Evolutionary conservation across 345 rosid genomes (phyloP).

Genomic region (Populus pruinosa): DNA sequence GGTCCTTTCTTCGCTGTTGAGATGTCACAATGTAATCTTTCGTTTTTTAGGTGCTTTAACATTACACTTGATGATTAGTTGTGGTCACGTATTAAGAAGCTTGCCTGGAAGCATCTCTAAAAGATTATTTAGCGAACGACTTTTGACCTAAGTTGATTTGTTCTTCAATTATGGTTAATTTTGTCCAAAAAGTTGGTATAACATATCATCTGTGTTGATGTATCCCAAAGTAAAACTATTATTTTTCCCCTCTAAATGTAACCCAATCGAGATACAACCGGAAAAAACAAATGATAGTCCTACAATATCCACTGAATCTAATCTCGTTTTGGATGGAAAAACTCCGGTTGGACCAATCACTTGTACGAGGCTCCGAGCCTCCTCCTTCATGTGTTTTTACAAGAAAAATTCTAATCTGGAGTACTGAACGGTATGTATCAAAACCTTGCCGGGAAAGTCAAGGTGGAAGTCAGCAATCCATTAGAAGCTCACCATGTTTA

Average conservation of each 20-base stretch:
- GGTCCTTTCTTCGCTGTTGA: constrained; percentile 1
- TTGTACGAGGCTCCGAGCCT: not conserved
- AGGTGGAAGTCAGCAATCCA: not conserved
- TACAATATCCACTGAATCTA: not conserved
- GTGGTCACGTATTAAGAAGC: not conserved
- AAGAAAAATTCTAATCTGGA: not conserved
- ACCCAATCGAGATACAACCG: too few species aligned
- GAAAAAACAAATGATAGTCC: too few species aligned
- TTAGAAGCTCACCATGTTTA: not conserved
- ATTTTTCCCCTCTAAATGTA: too few species aligned
- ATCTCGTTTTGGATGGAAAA: not conserved
- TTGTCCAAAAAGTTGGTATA: too few species aligned
- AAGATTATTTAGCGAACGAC: not conserved
- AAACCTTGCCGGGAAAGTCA: not conserved
- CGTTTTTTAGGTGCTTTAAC: not conserved
- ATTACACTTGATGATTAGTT: not conserved
- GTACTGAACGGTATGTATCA: not conserved
- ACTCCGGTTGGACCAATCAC: not conserved
- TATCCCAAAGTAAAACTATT: too few species aligned
- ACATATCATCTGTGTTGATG: too few species aligned
- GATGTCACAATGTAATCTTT: not conserved
- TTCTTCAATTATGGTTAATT: too few species aligned
- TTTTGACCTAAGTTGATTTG: not conserved
- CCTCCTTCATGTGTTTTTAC: too few species aligned
- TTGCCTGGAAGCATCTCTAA: not conserved